These are phyloP conservation scores for Hypoxylon sp. DNA, from an alignment of 2,329 filamentous ascomycete species.

Conservation along the genomic window DNA sequence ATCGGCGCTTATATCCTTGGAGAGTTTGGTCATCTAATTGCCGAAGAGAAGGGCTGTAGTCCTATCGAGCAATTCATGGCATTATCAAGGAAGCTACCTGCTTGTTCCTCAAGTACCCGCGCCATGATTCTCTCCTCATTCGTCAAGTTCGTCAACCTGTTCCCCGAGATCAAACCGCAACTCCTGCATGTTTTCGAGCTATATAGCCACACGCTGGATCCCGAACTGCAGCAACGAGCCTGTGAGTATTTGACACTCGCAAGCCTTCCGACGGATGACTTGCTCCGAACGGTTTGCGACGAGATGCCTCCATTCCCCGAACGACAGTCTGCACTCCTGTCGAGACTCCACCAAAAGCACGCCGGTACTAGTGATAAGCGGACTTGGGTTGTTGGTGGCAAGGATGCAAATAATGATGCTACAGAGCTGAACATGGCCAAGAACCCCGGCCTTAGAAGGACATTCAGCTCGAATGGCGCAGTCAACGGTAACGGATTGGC, in stretches of 20 bases:
- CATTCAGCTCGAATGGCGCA: constrained; percentile 72
- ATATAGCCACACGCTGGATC: constrained; percentile 94
- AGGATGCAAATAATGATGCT: constrained; percentile 86
- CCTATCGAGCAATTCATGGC: constrained; percentile 98
- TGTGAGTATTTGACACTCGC: constrained; percentile 93
- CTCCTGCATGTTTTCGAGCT: constrained; percentile 88
- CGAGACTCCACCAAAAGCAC: constrained; percentile 92
- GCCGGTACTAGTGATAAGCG: constrained; percentile 92
- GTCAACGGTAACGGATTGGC: constrained; percentile 57
- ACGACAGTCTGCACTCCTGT: constrained; percentile 88
- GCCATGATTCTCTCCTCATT: constrained; percentile 96
- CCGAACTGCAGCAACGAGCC: constrained; percentile 93
- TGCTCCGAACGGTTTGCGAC: constrained; percentile 92
- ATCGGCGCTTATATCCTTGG: constrained; percentile 96
- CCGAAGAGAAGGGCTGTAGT: constrained; percentile 89
- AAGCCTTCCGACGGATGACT: constrained; percentile 85
- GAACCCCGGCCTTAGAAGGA: constrained; percentile 82
- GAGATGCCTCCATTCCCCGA: constrained; percentile 99
- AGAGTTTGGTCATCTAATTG: constrained; percentile 96
- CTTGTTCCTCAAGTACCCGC: constrained; percentile 86
- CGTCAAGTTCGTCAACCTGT: constrained; percentile 97
- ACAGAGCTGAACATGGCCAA: constrained; percentile 83
- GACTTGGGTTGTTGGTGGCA: constrained; percentile 97
- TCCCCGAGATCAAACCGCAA: constrained; percentile 97
- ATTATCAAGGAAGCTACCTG: constrained; percentile 86